Conservation (phyloP, 169 alveolate species). For the Plasmodium vinckei region DNA sequence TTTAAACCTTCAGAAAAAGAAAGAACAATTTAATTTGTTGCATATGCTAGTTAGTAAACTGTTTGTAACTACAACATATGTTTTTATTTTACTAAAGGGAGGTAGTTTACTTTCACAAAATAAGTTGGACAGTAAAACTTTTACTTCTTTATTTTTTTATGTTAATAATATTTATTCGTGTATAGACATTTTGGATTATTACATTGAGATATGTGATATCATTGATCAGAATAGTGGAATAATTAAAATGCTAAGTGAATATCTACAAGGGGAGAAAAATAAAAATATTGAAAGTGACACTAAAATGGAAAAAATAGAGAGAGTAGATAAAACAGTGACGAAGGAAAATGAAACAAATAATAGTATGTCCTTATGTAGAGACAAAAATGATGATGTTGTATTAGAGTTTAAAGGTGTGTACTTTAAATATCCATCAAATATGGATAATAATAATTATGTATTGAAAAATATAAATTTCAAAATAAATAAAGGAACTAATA, state of each 20-base stretch:
- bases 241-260: background rate
- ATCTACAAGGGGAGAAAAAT: background rate
- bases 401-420: conserved; percentile 23
- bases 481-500: conserved; percentile 34
- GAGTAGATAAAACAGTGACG: background rate
- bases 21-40: conserved; percentile 47
- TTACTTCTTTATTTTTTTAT: conserved; percentile 57
- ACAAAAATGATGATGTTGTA: background rate
- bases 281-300: background rate
- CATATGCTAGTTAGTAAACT: conserved; percentile 48
- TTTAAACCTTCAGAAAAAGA: conserved; percentile 20
- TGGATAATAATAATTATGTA: conserved; percentile 9
- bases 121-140: conserved; percentile 16
- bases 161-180: conserved; percentile 53
- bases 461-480: conserved; percentile 54
- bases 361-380: background rate
- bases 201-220: conserved; percentile 39
- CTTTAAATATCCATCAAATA: conserved; percentile 6
- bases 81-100: conserved; percentile 28
- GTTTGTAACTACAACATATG: conserved; percentile 34
- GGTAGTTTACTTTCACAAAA: background rate
- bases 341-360: background rate
- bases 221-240: conserved; percentile 24
- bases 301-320: too few relatives aligned
- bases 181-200: conserved; percentile 46